Base-by-base conservation (phyloP, 768 basidiomycete species). In the Phylloporus sp. region DNA sequence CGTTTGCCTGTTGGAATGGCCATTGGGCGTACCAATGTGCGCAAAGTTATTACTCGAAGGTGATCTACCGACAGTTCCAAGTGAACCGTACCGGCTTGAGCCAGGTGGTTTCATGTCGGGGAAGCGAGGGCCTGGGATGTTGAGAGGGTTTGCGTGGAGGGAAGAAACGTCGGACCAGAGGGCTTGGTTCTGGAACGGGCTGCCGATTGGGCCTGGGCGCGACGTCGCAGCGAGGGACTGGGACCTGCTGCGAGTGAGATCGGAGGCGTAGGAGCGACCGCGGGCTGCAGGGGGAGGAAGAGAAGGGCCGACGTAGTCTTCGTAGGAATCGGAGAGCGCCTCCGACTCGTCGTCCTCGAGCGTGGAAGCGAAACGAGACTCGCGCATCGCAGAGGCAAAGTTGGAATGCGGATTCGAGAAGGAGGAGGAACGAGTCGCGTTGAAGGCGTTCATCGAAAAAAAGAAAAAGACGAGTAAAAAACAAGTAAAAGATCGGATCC, bases 291-390 rank as follows among this genome's bases (percentile, higher is more conserved):
- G n/a, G 23, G 53, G 48, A 35, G 66, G 48, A 17, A 76, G 61
- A 15, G 76, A 73, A 5, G 77, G 66, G 24, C 69, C 71, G 6
- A 76, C 61, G 54, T 69, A 79, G 36, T 68, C 72, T 27, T 82
- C 82, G 57, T 81, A 81, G 36, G 75, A 75, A 59, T 86, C 83
- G 39, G 76, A 78, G 20, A 80, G 66, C 6, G 67, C 68, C 43
- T 86, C 84, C 1, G 77, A 79, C 65, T 90, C 87, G 63, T 90
- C 87, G 55, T 90, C 86, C 68, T 90, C 88, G 55, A 85, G 79
- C 1, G 86, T 90, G 20, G 84, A 86, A 6, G 82, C 76, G 64
- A 90, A 89, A 26, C 80, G 69, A 7, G 72, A 67, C 44, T 82
- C 84, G 33, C 83, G 80, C 78, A 86, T 81, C 31, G 77, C 71